These are phyloP conservation scores for Clitoria ternatea DNA, from an alignment of 306 rosid species.

Conservation along the genomic window DNA sequence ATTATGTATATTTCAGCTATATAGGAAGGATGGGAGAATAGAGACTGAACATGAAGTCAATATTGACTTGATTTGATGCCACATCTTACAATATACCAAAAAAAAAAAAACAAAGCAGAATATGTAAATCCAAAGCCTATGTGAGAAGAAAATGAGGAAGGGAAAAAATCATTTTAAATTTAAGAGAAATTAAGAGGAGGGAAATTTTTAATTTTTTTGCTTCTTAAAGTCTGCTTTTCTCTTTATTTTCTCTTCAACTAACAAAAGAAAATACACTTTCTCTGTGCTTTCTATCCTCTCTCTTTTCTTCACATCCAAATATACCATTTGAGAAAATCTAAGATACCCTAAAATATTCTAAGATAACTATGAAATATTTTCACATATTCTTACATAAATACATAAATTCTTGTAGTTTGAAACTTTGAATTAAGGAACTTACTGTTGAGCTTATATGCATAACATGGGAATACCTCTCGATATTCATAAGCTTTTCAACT, in stretches of 20 bases:
- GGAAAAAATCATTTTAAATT: too few relatives aligned
- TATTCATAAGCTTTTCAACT: constrained; percentile 84
- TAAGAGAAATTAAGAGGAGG: too few relatives aligned
- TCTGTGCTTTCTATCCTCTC: too few relatives aligned
- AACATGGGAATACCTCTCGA: constrained; percentile 96
- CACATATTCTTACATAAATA: neutral
- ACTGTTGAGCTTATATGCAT: constrained; percentile 99
- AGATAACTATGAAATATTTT: neutral
- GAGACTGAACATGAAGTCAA: neutral
- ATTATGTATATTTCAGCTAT: neutral
- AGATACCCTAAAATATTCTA: neutral
- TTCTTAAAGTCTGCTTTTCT: too few relatives aligned
- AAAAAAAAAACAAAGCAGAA: neutral
- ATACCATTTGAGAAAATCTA: neutral
- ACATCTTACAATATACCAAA: neutral
- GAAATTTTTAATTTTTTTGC: too few relatives aligned
- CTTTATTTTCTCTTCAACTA: too few relatives aligned
- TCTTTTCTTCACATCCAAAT: too few relatives aligned
- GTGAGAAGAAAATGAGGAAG: too few relatives aligned
- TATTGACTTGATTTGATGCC: neutral
- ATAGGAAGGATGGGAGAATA: neutral
- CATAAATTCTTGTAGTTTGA: neutral
- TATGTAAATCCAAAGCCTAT: too few relatives aligned
- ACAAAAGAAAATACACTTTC: too few relatives aligned
- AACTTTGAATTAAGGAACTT: constrained; percentile 34